Percentiles rank a stretch among this genome's conserved stretches.
These are phyloP conservation scores for Priceomyces fermenticarens DNA, from an alignment of 805 yeast species.

Conservation along the genomic window DNA sequence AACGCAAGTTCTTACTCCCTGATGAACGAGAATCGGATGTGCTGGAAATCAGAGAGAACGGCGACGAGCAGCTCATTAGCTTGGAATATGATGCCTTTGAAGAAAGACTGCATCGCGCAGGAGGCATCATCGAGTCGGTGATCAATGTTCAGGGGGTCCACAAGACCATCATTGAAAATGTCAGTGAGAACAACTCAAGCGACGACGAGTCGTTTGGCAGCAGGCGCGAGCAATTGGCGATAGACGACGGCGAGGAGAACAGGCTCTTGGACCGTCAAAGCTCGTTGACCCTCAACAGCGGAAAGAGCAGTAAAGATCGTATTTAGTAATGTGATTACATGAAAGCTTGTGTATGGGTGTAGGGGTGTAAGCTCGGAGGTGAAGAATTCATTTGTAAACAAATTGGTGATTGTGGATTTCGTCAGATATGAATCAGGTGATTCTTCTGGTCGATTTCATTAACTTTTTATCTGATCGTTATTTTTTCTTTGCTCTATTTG, in stretches of 20 bases:
- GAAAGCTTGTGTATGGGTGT: no score
- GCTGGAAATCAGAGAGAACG: slow-evolving; percentile 13
- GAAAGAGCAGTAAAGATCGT: no score
- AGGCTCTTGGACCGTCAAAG: background rate
- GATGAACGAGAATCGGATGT: slow-evolving; percentile 24
- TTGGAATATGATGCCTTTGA: slow-evolving; percentile 13
- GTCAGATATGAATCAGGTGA: no score
- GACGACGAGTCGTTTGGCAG: slow-evolving; percentile 25
- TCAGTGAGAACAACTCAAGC: slow-evolving; percentile 26
- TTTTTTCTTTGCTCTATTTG: no score
- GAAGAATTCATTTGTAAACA: no score
- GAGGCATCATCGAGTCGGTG: slow-evolving; percentile 76
- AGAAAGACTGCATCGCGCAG: slow-evolving; percentile 44
- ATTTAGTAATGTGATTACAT: no score
- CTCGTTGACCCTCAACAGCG: no score
- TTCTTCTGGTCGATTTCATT: no score
- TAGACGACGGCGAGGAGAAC: slow-evolving; percentile 7
- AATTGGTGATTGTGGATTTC: no score
- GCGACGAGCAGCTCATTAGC: background rate
- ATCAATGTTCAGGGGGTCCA: slow-evolving; percentile 81
- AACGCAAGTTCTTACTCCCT: slow-evolving; percentile 19
- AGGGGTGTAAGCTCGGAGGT: no score
- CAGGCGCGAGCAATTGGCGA: background rate
- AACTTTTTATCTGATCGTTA: no score
- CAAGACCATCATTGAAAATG: slow-evolving; percentile 79